A percentile compares a stretch with the other conserved stretches of the same genome.
These are phyloP conservation scores for Rutstroemia sp. DNA, from an alignment of 2,329 filamentous ascomycete species.

Conservation along the genomic window DNA sequence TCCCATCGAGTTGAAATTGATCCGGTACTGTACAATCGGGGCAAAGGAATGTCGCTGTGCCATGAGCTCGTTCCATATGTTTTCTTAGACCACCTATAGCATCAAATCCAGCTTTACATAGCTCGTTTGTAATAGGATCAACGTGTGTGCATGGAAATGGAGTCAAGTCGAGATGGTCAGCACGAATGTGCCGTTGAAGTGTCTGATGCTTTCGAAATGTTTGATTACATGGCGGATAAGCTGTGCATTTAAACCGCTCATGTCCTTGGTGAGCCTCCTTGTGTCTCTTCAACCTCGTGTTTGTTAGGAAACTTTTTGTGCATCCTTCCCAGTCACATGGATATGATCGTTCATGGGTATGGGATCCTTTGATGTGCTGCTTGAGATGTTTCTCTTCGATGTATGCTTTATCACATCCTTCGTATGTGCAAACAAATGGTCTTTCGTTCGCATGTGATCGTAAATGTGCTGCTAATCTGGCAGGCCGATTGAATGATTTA, in stretches of 20 bases:
- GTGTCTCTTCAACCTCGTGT: constrained; percentile 70
- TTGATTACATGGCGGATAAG: constrained; percentile 62
- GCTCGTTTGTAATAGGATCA: constrained; percentile 42
- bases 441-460: constrained; percentile 82
- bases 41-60: constrained; percentile 62
- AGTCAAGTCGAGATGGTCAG: constrained; percentile 64
- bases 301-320: constrained; percentile 73
- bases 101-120: constrained; percentile 66
- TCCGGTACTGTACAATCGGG: constrained; percentile 52
- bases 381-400: constrained; percentile 79
- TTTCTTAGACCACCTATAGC: constrained; percentile 62
- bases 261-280: constrained; percentile 69
- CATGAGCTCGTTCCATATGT: constrained; percentile 65
- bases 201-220: constrained; percentile 85
- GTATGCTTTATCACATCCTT: constrained; percentile 74
- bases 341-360: constrained; percentile 63
- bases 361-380: constrained; percentile 76
- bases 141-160: constrained; percentile 63
- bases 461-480: constrained; percentile 70
- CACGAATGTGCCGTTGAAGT: constrained; percentile 72
- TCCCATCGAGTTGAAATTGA: constrained; percentile 31
- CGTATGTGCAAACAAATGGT: constrained; percentile 64
- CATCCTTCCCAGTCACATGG: constrained; percentile 66
- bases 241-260: constrained; percentile 67
- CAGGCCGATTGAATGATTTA: constrained; percentile 84